Evolutionary conservation across 495 filamentous ascomycete genomes (phyloP).

Genomic region (Penicillium dipodomyicola): DNA sequence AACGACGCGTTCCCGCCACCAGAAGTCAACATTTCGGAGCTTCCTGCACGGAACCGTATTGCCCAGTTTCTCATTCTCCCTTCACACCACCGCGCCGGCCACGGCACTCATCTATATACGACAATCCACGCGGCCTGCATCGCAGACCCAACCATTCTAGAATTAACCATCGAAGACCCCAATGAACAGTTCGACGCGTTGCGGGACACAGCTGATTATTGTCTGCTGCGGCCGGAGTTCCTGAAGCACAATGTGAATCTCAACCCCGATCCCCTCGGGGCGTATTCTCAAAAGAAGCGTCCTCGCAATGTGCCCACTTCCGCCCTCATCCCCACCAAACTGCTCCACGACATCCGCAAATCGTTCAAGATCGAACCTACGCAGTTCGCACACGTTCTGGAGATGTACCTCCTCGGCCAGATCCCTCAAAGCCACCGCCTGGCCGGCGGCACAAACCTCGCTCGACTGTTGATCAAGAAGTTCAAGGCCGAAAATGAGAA

Average conservation of each 20-base stretch:
- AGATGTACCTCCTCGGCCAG: slow-evolving; percentile 81
- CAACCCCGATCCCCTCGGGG: slow-evolving; percentile 41
- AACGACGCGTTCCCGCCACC: slow-evolving; percentile 45
- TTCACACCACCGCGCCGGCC: slow-evolving; percentile 74
- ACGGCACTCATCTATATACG: slow-evolving; percentile 79
- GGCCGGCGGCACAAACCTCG: slow-evolving; percentile 48
- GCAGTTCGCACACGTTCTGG: slow-evolving; percentile 83
- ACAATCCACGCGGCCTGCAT: slow-evolving; percentile 67
- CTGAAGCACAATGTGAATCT: slow-evolving; percentile 44
- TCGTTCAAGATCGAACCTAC: slow-evolving; percentile 75
- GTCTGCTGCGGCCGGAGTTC: slow-evolving; percentile 55
- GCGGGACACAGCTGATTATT: slow-evolving; percentile 78
- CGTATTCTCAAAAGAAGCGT: slow-evolving; percentile 37
- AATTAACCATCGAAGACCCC: slow-evolving; percentile 94
- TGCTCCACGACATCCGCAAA: slow-evolving; percentile 59
- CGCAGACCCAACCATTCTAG: slow-evolving; percentile 59
- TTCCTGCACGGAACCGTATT: slow-evolving; percentile 74
- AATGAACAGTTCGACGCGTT: slow-evolving; percentile 93
- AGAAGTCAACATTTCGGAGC: slow-evolving; percentile 43
- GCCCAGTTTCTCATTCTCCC: slow-evolving; percentile 94
- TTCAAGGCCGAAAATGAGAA: slow-evolving; percentile 50
- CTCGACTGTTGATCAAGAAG: slow-evolving; percentile 53
- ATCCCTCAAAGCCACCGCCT: slow-evolving; percentile 64
- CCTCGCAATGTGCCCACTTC: slow-evolving; percentile 55
- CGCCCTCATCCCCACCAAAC: slow-evolving; percentile 57